These are phyloP conservation scores for peach (Prunus persica) DNA, from an alignment of 306 rosid genomes.

Conservation along the genomic window Prunus_persica_NCBIv2 NC_034010.1:29812001-29812500, in stretches of 20 bases:
- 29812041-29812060: neutral
- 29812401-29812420: neutral
- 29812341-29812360: neutral
- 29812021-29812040: neutral
- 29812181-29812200: neutral
- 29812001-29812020: neutral
- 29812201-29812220: neutral
- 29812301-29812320: neutral
- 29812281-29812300: neutral
- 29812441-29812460: neutral
- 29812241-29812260: too few species aligned
- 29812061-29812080: neutral
- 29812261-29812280: neutral
- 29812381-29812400: neutral
- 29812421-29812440: neutral
- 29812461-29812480: neutral
- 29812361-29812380: neutral
- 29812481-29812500: neutral
- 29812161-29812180: neutral
- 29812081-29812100: neutral
- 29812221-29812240: too few species aligned
- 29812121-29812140: neutral
- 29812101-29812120: neutral
- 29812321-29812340: neutral
- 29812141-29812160: neutral